Evolutionary conservation across 257 asterid genomes (phyloP), one percentile per base, ranked within the genome.

Genomic region (Primulina tabacum): DNA sequence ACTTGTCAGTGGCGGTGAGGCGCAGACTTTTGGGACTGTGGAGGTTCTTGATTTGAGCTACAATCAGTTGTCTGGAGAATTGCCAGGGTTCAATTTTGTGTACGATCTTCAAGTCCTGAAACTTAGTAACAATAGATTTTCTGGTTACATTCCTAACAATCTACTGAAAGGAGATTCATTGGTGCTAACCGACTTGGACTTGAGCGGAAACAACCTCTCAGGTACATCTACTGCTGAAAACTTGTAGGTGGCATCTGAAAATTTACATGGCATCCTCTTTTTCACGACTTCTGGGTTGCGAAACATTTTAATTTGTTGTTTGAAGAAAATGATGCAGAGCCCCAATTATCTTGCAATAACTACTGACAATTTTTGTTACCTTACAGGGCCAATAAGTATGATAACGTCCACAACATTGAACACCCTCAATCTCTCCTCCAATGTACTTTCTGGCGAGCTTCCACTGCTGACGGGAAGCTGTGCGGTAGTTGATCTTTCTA

Each of bases 31-130:
- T 62, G 92, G 87, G 71, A 88, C 82, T 82, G 80, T 94, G 81
- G 82, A 82, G 79, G 88, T 85, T 62, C 69, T 94, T 83, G 99
- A 94, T 89, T 86, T 94, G 85, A 94, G 99, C 84, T 82, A 81
- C 80, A 94, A 94, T 78, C 95, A 87, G 79, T 80, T 94, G 4
- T 85, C 92, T 18, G 99, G 97, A 38, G 99, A 89, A 52, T 75
- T 94, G 56, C 97, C 99, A 4, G 96, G 87, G 58, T 94, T 94
- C 75, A 86, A 73, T 72, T 94, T 90, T 33, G 92, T 90, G 34
- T 94, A 91, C 68, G 96, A 90, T 76, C 96, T 94, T 59, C 86
- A 86, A 76, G 87, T 94, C 38, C 82, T 94, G 64, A 94, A 76
- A 76, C 93, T 94, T 55, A 81, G 96, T 64, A 89, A 80, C 81